Base-by-base conservation (phyloP, 2,329 filamentous ascomycete species). In the Neonectria sp. region DNA sequence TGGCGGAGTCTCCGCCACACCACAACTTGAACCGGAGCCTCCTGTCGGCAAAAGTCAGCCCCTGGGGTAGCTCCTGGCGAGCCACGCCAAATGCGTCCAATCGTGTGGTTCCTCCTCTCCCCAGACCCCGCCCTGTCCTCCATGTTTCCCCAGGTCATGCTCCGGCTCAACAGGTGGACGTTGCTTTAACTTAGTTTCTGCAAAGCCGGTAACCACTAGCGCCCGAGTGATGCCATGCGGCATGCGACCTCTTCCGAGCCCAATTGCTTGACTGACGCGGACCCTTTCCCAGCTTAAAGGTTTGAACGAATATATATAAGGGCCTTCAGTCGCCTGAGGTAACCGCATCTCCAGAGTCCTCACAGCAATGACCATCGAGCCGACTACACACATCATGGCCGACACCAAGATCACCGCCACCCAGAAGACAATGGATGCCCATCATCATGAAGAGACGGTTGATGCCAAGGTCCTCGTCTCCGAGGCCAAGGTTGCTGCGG, bases 401-500 rank as follows among this genome's bases (percentile, higher is more conserved):
- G 68, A 72, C 15, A 31, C 68, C 7, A 65, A 67, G 21, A 51
- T 29, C 49, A 25, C 65, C 24, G 33, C 58, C 45, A 43, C 31
- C 59, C 58, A 2, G 70, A 76, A 24, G 75, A 77, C 60, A 63
- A 67, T 68, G 8, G 71, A 71, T 27, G 51, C 76, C 27, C 68
- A 74, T 8, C 76, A 78, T 9, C 76, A 78, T 60, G 71, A 78
- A n/a, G 73, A 76, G 55, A 57, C 64, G 12, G 40, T 75, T 37
- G 70, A 72, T 7, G 55, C 73, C 4, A 71, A 75, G 33, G 58
- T 71, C 21, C 74, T 80, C 48, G 73, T 77, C 7, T 75, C 77
- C 17, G 82, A 84, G 35, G 83, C 83, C 25, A 82, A 80, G 68
- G 72, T 81, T 13, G 83, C 82, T 3, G 77, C 83, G 21, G 77